Conservation (phyloP, 208 protist species). For the Naegleria lovaniensis region DNA sequence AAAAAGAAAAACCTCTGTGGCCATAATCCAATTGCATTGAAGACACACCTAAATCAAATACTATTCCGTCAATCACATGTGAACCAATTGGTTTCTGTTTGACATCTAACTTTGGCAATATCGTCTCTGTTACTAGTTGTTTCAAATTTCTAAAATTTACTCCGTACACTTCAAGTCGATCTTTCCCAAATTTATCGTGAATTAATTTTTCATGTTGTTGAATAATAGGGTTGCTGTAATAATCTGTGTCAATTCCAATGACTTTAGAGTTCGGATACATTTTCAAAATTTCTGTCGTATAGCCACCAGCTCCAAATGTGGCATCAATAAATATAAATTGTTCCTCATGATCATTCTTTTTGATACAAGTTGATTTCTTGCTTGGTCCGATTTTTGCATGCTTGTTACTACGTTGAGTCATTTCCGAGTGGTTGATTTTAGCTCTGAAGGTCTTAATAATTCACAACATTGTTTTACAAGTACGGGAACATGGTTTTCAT, state of each 20-base stretch:
- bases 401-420: background rate
- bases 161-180: background rate
- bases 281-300: background rate
- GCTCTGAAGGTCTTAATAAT: background rate
- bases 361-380: background rate
- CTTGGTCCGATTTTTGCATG: background rate
- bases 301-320: background rate
- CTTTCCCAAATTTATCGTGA: background rate
- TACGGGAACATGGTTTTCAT: background rate
- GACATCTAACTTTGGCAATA: background rate
- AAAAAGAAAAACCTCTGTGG: constrained; percentile 32
- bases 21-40: constrained; percentile 30
- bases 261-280: background rate
- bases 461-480: background rate
- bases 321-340: constrained; percentile 9
- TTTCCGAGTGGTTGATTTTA: background rate
- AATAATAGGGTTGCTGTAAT: background rate
- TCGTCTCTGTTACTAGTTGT: background rate
- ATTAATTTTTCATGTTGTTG: background rate
- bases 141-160: background rate
- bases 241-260: background rate
- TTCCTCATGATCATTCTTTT: background rate
- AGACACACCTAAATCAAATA: constrained; percentile 34
- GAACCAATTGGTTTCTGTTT: background rate
- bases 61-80: constrained; percentile 25